phyloP scores from a whole-genome alignment of 1,284 basidiomycete genomes.

The Austroboletus olivaceoglutinosus region DNA sequence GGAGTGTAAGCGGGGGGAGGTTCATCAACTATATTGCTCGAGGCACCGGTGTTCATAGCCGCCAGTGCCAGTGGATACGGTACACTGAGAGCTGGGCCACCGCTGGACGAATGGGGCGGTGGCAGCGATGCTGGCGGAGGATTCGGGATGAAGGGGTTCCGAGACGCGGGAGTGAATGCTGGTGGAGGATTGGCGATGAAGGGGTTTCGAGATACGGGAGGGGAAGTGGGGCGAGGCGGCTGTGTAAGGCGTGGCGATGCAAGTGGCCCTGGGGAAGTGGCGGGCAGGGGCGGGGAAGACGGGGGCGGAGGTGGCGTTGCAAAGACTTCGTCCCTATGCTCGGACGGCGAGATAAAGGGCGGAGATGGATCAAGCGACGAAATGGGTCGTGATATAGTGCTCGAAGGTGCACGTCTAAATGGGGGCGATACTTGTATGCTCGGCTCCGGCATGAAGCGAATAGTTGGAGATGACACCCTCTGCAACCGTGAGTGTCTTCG shows the following conservation, averaged over 20 bases:
- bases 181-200: no score
- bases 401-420: background rate
- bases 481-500: background rate
- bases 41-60: conserved; percentile 14
- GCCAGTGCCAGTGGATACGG: conserved; percentile 8
- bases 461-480: background rate
- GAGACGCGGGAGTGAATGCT: background rate
- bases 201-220: no score
- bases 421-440: background rate
- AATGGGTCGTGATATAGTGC: background rate
- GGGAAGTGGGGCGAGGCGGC: no score
- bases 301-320: background rate
- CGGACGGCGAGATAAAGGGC: conserved; percentile 1
- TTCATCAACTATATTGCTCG: conserved; percentile 9
- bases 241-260: background rate
- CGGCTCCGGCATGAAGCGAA: background rate
- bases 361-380: background rate
- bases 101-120: background rate
- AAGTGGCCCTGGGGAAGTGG: no score
- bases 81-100: background rate
- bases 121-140: background rate
- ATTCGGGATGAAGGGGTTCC: background rate
- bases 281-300: background rate
- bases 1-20: conserved; percentile 30
- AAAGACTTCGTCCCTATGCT: background rate